Conservation (phyloP, 2,329 filamentous ascomycete genomes). For the Hirsutella rhossiliensis region DNA sequence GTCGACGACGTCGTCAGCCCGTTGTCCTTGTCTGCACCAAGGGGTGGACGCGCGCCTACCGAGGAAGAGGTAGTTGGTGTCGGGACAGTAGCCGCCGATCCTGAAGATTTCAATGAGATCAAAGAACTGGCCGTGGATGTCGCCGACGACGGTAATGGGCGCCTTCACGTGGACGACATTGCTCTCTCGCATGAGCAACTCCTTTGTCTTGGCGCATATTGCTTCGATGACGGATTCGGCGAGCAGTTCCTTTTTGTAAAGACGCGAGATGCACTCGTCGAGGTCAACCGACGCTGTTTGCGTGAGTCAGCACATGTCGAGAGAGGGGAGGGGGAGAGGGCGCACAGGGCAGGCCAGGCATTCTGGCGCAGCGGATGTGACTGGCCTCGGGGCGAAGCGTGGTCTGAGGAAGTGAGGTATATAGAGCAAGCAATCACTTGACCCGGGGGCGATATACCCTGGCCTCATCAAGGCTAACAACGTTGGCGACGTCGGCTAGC, state of each 20-base stretch:
- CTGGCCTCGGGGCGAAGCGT: not conserved
- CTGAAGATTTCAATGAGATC: constrained; percentile 99
- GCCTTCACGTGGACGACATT: constrained; percentile 96
- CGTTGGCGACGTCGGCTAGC: constrained; percentile 19
- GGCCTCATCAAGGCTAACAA: constrained; percentile 12
- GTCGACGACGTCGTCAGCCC: not conserved
- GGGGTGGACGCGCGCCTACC: constrained; percentile 38
- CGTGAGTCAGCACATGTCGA: constrained; percentile 20
- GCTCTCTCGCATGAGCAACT: constrained; percentile 98
- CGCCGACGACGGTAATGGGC: constrained; percentile 92
- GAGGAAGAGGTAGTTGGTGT: constrained; percentile 96
- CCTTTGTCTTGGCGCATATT: constrained; percentile 98
- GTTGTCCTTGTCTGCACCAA: not conserved
- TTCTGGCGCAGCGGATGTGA: constrained; percentile 1
- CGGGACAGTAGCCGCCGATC: constrained; percentile 92
- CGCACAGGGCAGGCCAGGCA: constrained; percentile 3
- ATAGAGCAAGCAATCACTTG: not conserved
- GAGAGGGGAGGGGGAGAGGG: not conserved
- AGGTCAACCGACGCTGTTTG: constrained; percentile 85
- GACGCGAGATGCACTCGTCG: constrained; percentile 92
- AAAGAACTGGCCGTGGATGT: constrained; percentile 98
- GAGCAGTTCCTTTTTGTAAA: constrained; percentile 94
- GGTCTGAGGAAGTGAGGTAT: not conserved
- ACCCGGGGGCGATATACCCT: not conserved
- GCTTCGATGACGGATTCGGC: constrained; percentile 97